Evolutionary conservation across 1,284 basidiomycete genomes (phyloP), one percentile per base, ranked within the genome.

Genomic region (Trichosporon sp.): DNA sequence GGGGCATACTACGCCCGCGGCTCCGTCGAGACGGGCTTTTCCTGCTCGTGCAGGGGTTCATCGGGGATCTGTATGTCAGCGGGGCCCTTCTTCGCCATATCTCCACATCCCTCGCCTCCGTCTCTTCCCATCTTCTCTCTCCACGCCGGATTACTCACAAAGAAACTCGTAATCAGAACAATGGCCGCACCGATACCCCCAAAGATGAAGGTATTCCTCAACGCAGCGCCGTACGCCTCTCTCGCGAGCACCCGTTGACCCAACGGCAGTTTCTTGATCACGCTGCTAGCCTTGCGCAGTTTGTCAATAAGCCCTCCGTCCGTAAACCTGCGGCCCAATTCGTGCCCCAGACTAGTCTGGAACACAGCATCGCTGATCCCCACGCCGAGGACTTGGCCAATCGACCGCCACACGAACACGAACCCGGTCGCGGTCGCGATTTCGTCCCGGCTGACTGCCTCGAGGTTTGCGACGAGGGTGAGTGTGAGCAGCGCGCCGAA

Each of bases 381-480:
- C 1, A 79, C 77, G 7, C 77, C 77, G 56, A 77, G 75, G 1
- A 79, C 75, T 65, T 78, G 78, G 1, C 78, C 78, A 8, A 77
- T 64, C n/a, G 69, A 71, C 11, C 78, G 73, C 68, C 73, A 79
- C 31, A 79, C 74, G 38, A 76, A 77, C 3, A 74, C 70, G 40
- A 77, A 78, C 10, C 77, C 78, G 0, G 76, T 76, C 2, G 76
- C 73, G 2, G 68, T 73, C 11, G 78, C 77, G 11, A 77, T 76
- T 59, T 78, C 75, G 35, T 69, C 56, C 5, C 67, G 70, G 21
- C 73, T 69, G 21, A 79, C 75, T 4, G 74, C 65, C 63, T 78
- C 78, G 21, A 79, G 70, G 63, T 75, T 76, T n/a, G 73, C 76
- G 16, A 75, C 74, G 75, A 77, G 51, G 0, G 76, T 78, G 32